Evolutionary conservation across 352 stramenopile genomes (phyloP), one percentile per base, ranked within the genome.

Genomic region (Phytophthora pinifolia): DNA sequence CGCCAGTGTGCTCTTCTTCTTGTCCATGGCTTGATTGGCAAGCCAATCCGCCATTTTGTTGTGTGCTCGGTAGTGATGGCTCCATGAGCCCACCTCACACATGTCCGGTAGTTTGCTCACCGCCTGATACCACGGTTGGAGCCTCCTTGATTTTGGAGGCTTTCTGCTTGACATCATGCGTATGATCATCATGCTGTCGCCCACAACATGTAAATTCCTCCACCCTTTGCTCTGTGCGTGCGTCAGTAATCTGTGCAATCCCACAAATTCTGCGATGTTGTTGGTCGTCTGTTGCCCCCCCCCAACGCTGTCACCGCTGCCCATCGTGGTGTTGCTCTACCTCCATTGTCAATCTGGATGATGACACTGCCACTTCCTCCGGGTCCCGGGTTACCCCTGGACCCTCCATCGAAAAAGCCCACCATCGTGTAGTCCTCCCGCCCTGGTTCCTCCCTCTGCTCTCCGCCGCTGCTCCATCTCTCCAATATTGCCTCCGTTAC

Each of bases 81-180:
- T 36, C 41, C 50, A 58, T 4, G 20, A 27, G 2, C 1, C 9
- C 1, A 50, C 50, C 12, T 6, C 7, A 4, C 31, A 38, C 2
- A 15, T 2, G 5, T 62, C 46, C 0, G 39, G 46, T 8, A 54
- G 22, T 10, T 9, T 35, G 0, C 34, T 44, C 4, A 2, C 14
- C 2, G 22, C 10, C 3, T 20, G 12, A 18, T 65, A 22, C 61
- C 50, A 36, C 30, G 44, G 15, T 4, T 15, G 10, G 2, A 58
- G 3, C n/a, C 44, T 50, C 3, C 15, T 33, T 1, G 41, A 13
- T 6, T 46, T 58, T 10, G 41, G 41, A 0, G 30, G 14, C 15
- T 9, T 46, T 2, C 59, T 9, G 14, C 62, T 31, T 7, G 52
- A 22, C 46, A 79, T 60, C 27, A 72, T 34, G 25, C 65, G 39